Conservation (phyloP, 1,284 basidiomycete species). For the Meripilus lineatus region DNA sequence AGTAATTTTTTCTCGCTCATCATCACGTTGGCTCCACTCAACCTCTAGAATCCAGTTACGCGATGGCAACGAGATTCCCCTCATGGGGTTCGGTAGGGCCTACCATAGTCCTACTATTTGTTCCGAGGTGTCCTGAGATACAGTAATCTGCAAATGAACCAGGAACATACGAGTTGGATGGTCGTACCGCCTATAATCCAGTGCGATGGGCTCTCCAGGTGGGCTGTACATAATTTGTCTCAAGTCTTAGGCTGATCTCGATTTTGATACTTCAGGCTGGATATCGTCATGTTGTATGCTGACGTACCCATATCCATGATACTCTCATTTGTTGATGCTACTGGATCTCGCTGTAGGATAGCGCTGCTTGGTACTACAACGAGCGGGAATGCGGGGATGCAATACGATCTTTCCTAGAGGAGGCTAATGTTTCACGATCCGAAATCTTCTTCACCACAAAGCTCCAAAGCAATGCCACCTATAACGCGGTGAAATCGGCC, state of each 20-base stretch:
- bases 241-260: constrained; percentile 7
- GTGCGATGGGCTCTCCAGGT: constrained; percentile 63
- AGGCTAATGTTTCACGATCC: constrained; percentile 41
- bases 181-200: constrained; percentile 48
- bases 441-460: constrained; percentile 70
- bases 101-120: constrained; percentile 9
- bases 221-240: constrained; percentile 11
- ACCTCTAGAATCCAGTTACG: constrained; percentile 45
- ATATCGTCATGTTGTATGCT: constrained; percentile 61
- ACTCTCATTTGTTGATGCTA: constrained; percentile 12
- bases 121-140: neutral
- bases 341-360: constrained; percentile 35
- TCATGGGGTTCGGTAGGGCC: constrained; percentile 56
- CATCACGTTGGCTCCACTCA: no score
- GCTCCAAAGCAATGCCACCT: constrained; percentile 54
- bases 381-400: constrained; percentile 59
- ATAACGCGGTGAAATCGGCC: constrained; percentile 42
- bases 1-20: no score
- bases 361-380: constrained; percentile 66
- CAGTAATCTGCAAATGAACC: constrained; percentile 2
- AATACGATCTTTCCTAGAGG: constrained; percentile 51
- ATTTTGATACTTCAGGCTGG: constrained; percentile 38
- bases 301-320: constrained; percentile 7
- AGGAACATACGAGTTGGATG: constrained; percentile 68
- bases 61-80: constrained; percentile 60